A percentile compares a stretch with the other conserved stretches of the same genome.
Evolutionary conservation across 768 basidiomycete genomes (phyloP).

Genomic region (Multifurca ochricompacta): DNA sequence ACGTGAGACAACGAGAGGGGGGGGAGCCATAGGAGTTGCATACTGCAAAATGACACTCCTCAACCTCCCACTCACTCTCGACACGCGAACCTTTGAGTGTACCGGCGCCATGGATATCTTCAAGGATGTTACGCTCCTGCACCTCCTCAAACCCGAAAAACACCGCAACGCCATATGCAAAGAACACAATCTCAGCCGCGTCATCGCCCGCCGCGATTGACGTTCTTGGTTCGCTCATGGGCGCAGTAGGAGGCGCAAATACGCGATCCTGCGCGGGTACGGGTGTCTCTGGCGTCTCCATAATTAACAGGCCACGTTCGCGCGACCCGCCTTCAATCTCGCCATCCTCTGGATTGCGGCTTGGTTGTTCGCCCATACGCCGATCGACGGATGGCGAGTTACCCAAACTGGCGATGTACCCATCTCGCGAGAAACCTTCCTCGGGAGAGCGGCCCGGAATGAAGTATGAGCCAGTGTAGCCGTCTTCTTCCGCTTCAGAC

Average conservation of each 20-base stretch:
- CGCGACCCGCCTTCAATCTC: conserved; percentile 13
- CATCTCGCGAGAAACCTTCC: conserved; percentile 29
- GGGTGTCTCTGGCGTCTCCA: conserved; percentile 3
- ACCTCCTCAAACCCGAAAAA: conserved; percentile 81
- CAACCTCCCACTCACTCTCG: conserved; percentile 82
- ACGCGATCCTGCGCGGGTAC: background rate
- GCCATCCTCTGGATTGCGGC: conserved; percentile 5
- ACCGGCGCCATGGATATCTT: conserved; percentile 71
- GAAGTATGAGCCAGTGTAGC: conserved; percentile 86
- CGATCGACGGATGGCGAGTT: conserved; percentile 21
- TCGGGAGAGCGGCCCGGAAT: conserved; percentile 27
- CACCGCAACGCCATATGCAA: conserved; percentile 84
- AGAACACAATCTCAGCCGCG: conserved; percentile 70
- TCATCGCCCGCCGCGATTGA: conserved; percentile 34
- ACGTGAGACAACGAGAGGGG: background rate
- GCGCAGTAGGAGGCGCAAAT: background rate
- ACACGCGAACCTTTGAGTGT: conserved; percentile 52
- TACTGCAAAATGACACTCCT: conserved; percentile 86
- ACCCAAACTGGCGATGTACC: conserved; percentile 43
- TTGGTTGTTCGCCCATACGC: no score
- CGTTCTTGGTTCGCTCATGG: conserved; percentile 2
- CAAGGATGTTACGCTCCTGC: conserved; percentile 76
- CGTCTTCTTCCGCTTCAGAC: conserved; percentile 84
- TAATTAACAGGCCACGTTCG: background rate
- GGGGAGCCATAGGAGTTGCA: conserved; percentile 22